Base-by-base conservation (phyloP, 495 filamentous ascomycete genomes). In the Parathielavia appendiculata region DNA sequence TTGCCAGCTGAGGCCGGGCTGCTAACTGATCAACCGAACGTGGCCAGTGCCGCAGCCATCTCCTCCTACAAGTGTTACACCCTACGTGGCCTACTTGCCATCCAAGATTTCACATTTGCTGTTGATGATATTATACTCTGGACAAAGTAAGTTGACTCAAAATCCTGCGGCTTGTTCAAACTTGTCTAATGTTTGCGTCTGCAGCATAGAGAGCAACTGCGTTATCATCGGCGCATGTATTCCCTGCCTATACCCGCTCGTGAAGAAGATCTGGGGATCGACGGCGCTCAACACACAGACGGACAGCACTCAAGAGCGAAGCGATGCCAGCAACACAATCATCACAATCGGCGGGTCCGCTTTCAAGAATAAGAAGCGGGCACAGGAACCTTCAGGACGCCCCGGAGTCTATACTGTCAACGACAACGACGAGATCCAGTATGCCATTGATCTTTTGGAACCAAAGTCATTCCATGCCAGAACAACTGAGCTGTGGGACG, bases 141-240 rank as follows among this genome's bases (percentile, higher is more conserved):
- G 66, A 68, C 66, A 11, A 68, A 65, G 65, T 67, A 30, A 60
- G 59, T 17, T 10, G n/a, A 35, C 14, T 13, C 34, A 3, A 22
- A 39, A 7, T 14, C 22, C 12, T 11, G 5, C 6, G 1, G 23
- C 5, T 11, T 10, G 22, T 17, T 17, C 45, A 20, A 32, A 23
- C 35, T 22, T 9, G n/a, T n/a, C 14, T n/a, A 16, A 23, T 5
- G n/a, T n/a, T n/a, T n/a, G n/a, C n/a, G n/a, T 46, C 7, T 12
- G 9, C 32, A 67, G 62, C 43, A 63, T 68, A 44, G 66, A 68
- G 52, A 63, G 51, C 12, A 62, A 62, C 60, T 62, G 51, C 45
- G 63, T 66, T 14, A 40, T 68, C 8, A 65, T 67, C 32, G 62
- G 59, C 7, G 57, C 60, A 14, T 67, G 65, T 47, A 67, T 67